A percentile compares a stretch with the other conserved stretches of the same genome.
Conservation (phyloP, 179 eudicot genomes). For the Vitellaria paradoxa region DNA sequence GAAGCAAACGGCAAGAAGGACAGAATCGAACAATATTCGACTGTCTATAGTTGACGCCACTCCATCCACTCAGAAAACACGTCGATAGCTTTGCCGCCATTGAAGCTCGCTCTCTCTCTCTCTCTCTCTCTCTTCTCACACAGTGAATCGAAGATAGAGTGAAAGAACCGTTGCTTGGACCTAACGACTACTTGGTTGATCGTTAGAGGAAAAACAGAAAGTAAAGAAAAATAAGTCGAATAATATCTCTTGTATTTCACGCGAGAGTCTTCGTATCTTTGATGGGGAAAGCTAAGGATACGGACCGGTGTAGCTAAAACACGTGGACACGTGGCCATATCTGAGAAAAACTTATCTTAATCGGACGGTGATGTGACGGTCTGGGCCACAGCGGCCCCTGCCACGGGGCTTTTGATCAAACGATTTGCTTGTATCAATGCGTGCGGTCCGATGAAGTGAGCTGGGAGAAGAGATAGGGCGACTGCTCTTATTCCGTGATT, state of each 20-base stretch:
- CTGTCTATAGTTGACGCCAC: constrained; percentile 24
- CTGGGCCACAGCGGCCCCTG: neutral
- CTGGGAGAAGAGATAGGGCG: too few species aligned
- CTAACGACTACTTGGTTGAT: constrained; percentile 8
- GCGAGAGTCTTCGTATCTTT: neutral
- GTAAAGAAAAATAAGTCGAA: neutral
- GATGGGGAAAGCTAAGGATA: neutral
- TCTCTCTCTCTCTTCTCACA: neutral
- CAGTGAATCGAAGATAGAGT: neutral
- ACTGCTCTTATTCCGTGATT: too few species aligned
- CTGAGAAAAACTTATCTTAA: neutral
- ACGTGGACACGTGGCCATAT: neutral
- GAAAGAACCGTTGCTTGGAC: constrained; percentile 12
- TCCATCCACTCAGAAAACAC: constrained; percentile 37
- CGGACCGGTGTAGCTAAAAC: neutral
- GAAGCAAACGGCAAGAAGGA: constrained; percentile 28
- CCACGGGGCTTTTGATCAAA: neutral
- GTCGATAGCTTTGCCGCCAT: constrained; percentile 60
- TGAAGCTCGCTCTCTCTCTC: constrained; percentile 3
- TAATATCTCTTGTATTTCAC: neutral
- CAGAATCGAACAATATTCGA: constrained; percentile 23
- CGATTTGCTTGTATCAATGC: too few species aligned
- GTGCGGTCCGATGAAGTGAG: too few species aligned
- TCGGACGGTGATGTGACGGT: constrained; percentile 2
- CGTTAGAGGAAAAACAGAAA: neutral